These are phyloP conservation scores for Fusarium sp. DNA, from an alignment of 2,329 filamentous ascomycete species.

Conservation along the genomic window DNA sequence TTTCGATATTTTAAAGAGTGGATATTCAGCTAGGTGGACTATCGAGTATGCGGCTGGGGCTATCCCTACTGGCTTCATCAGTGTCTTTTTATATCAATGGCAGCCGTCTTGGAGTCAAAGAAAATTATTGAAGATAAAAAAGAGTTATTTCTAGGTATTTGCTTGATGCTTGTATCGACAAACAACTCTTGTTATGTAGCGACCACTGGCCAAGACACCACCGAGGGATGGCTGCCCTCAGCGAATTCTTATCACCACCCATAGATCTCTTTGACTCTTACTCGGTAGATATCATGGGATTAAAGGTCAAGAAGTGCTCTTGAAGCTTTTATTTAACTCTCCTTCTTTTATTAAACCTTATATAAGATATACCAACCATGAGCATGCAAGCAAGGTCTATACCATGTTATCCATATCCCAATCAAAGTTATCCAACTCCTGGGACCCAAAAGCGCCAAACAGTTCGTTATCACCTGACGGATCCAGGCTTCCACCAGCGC, in stretches of 20 bases:
- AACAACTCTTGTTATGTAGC: no score
- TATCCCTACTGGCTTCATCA: background rate
- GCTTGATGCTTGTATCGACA: background rate
- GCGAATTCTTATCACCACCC: no score
- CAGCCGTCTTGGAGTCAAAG: background rate
- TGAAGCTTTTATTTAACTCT: background rate
- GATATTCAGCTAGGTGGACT: background rate
- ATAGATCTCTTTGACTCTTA: no score
- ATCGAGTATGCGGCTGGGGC: background rate
- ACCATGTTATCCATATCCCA: conserved; percentile 25
- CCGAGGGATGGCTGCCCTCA: no score
- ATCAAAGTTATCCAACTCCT: conserved; percentile 51
- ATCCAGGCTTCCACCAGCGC: conserved; percentile 48
- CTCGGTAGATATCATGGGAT: no score
- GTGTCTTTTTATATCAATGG: background rate
- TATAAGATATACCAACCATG: background rate
- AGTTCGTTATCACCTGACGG: conserved; percentile 52
- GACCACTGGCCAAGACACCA: no score
- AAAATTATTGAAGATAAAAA: background rate
- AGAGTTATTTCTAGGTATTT: background rate
- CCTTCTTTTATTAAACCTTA: background rate
- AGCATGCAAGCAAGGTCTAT: background rate
- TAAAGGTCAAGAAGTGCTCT: no score
- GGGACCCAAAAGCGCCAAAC: conserved; percentile 53
- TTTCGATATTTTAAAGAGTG: background rate